Percentiles rank a stretch among this genome's conserved stretches.
phyloP scores from a whole-genome alignment of 2,329 filamentous ascomycete species.

The Trichoderma sp. region DNA sequence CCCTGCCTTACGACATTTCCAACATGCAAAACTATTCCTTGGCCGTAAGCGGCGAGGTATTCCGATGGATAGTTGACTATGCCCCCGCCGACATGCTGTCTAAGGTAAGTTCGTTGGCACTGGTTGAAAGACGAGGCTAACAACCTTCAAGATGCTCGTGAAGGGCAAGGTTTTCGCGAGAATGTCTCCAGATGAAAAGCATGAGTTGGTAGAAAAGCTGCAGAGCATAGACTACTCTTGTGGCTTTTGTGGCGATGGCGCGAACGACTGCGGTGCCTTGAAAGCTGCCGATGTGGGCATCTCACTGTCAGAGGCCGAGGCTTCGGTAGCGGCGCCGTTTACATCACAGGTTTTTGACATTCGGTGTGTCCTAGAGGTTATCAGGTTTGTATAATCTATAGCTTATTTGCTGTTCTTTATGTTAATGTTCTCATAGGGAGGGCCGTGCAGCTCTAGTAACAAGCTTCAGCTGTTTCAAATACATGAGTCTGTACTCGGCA shows the following conservation, averaged over 20 bases:
- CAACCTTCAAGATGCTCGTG: conserved; percentile 67
- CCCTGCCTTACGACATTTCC: conserved; percentile 79
- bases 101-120: conserved; percentile 49
- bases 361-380: conserved; percentile 89
- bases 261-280: conserved; percentile 94
- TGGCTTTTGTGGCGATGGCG: conserved; percentile 95
- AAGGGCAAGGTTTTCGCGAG: conserved; percentile 91
- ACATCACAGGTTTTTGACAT: conserved; percentile 96
- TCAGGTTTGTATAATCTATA: conserved; percentile 54
- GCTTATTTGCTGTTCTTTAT: background rate
- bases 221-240: conserved; percentile 94
- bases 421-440: conserved; percentile 58
- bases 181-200: conserved; percentile 99
- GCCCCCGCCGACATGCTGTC: conserved; percentile 78
- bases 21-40: conserved; percentile 84
- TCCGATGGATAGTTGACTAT: conserved; percentile 94
- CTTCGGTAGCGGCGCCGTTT: conserved; percentile 96
- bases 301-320: conserved; percentile 94
- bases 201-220: conserved; percentile 94
- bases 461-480: conserved; percentile 99
- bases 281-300: conserved; percentile 98
- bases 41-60: conserved; percentile 89
- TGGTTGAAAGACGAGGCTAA: conserved; percentile 38
- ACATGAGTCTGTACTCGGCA: conserved; percentile 98
- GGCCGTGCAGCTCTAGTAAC: conserved; percentile 94